These are phyloP conservation scores for Cordia subcordata DNA, from an alignment of 257 asterid species.

Conservation along the genomic window DNA sequence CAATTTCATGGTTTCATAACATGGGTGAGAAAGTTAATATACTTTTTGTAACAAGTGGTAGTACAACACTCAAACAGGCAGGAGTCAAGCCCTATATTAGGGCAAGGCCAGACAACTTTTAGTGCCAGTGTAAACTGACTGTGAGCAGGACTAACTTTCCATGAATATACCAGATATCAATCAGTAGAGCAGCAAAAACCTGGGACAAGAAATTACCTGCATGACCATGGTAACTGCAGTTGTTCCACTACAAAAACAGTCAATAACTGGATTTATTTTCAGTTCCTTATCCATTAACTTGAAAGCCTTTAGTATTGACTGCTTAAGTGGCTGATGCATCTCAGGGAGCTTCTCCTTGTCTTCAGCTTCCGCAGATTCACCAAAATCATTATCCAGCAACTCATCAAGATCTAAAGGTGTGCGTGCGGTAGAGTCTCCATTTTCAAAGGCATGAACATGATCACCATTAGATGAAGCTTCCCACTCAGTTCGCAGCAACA, in stretches of 20 bases:
- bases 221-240: constrained; percentile 77
- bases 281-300: constrained; percentile 91
- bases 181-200: neutral
- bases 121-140: too few relatives aligned
- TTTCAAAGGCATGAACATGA: constrained; percentile 31
- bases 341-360: constrained; percentile 70
- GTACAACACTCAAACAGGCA: too few relatives aligned
- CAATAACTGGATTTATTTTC: constrained; percentile 74
- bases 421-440: constrained; percentile 40
- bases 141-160: too few relatives aligned
- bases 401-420: constrained; percentile 65
- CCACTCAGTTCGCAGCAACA: constrained; percentile 63
- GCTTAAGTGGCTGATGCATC: constrained; percentile 62
- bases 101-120: too few relatives aligned
- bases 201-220: constrained; percentile 42
- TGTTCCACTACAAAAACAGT: constrained; percentile 90
- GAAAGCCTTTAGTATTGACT: constrained; percentile 73
- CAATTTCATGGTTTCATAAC: too few relatives aligned
- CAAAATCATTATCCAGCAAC: constrained; percentile 65
- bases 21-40: too few relatives aligned
- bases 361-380: constrained; percentile 62
- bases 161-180: neutral
- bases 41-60: too few relatives aligned
- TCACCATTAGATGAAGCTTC: constrained; percentile 40
- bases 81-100: too few relatives aligned